These are phyloP conservation scores for Penicillium argentinense DNA, from an alignment of 495 filamentous ascomycete species.

Conservation along the genomic window DNA sequence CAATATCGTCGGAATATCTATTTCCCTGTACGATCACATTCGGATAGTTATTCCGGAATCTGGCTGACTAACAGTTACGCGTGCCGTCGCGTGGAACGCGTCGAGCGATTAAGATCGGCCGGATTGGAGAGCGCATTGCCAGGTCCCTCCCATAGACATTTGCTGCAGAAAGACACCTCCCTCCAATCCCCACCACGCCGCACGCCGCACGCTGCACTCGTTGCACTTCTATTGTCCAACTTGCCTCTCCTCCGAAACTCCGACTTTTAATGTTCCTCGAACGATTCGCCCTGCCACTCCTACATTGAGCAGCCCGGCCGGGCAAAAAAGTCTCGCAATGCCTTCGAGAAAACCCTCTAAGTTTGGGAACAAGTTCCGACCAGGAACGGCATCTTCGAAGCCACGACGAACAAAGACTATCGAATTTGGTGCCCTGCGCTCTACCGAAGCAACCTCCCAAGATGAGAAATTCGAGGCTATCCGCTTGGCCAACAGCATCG, in stretches of 20 bases:
- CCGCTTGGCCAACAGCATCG: conserved; percentile 82
- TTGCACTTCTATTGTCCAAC: conserved; percentile 1
- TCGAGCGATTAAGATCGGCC: conserved; percentile 27
- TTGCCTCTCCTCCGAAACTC: not conserved
- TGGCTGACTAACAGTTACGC: conserved; percentile 19
- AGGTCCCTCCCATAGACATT: conserved; percentile 17
- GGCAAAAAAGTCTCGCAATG: conserved; percentile 45
- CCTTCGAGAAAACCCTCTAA: conserved; percentile 56
- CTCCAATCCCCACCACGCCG: no score
- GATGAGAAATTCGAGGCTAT: conserved; percentile 84
- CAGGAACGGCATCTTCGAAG: conserved; percentile 48
- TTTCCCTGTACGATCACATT: no score
- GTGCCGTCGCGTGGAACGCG: conserved; percentile 42
- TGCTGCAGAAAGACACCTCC: conserved; percentile 3
- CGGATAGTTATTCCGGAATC: conserved; percentile 33
- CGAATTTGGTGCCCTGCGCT: conserved; percentile 68
- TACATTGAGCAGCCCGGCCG: conserved; percentile 24
- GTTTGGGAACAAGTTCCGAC: conserved; percentile 55
- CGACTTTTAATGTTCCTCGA: conserved; percentile 28
- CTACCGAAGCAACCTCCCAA: conserved; percentile 79
- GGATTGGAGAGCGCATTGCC: conserved; percentile 22
- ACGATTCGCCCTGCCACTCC: conserved; percentile 8
- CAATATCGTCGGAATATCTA: conserved; percentile 20
- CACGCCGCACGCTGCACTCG: no score
- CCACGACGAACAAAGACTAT: conserved; percentile 69